Base-by-base conservation (phyloP, 257 asterid genomes). In the Thymus quinquecostatus region DNA sequence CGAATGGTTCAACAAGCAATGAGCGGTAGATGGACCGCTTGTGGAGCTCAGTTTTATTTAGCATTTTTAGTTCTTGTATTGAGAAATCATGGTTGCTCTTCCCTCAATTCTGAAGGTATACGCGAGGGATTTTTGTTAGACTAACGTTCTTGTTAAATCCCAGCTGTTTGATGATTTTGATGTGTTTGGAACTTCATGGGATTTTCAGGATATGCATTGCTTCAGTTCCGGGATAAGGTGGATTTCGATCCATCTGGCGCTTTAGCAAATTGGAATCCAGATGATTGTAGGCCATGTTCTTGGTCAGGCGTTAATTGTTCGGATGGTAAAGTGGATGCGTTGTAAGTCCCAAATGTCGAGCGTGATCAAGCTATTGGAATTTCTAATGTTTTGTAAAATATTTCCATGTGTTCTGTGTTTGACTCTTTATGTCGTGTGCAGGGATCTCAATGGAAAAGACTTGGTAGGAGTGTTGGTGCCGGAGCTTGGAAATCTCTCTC, bases 281-380 rank as follows among this genome's bases (percentile, higher is more conserved):
- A 66, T 73, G 87, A 89, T 14, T 79, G 83, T 72, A 81, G 78
- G 76, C 96, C 96, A 4, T 93, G 98, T 79, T 33, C 68, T 73
- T 93, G 97, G 98, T 79, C 85, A n/a, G 98, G 98, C 33, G 88
- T 91, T 72, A 83, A 79, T 72, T 93, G 98, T 77, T 75, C 71
- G 47, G 91, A 80, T 13, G 89, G 89, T 36, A 72, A 81, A 85
- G 98, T 93, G 82, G 79, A 80, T 75, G 71, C 54, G 64, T 76
- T 93, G 98, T 93, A 84, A 91, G 98, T 82, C 6, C 75, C 69
- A 55, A 48, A 51, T 68, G 43, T 49, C 28, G 10, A 2, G 27
- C 56, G 3, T 50, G 28, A 41, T 28, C 38, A 7, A 21, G 5
- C 3, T 41, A 6, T 12, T 60, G 69, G 11, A 60, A 5, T 41